Evolutionary conservation across 345 rosid species (phyloP).

Genomic region (Brassica juncea): DNA sequence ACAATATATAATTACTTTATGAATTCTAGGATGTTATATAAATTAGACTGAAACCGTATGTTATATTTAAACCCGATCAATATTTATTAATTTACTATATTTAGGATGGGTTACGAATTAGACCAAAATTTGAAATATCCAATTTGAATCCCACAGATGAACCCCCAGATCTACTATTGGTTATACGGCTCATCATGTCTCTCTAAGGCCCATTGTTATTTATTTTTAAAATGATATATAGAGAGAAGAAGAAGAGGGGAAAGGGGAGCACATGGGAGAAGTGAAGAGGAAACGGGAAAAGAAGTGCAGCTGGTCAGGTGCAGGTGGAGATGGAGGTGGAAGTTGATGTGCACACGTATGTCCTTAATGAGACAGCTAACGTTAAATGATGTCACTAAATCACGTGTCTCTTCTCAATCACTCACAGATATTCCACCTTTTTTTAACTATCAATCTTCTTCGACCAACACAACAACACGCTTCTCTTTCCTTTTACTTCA

Average conservation of each 20-base stretch:
- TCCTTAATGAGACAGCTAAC: constrained; percentile 38
- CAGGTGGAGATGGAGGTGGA: constrained; percentile 34
- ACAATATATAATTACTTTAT: too few species aligned
- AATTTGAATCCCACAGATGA: too few species aligned
- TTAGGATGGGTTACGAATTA: too few species aligned
- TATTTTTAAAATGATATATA: not conserved
- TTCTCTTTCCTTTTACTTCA: constrained; percentile 24
- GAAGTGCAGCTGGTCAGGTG: constrained; percentile 33
- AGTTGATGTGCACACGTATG: constrained; percentile 39
- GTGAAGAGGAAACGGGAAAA: constrained; percentile 34
- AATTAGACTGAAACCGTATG: too few species aligned
- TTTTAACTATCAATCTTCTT: constrained; percentile 10
- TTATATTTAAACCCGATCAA: too few species aligned
- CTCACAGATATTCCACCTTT: constrained; percentile 29
- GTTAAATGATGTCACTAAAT: constrained; percentile 26
- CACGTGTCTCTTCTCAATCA: constrained; percentile 40
- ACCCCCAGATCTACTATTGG: too few species aligned
- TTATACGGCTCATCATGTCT: not conserved
- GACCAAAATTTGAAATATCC: too few species aligned
- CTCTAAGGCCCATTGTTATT: not conserved
- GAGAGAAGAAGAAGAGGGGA: not conserved
- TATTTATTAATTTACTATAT: too few species aligned
- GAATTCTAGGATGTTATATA: too few species aligned
- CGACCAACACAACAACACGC: constrained; percentile 29
- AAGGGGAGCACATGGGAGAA: constrained; percentile 40